Conservation (phyloP, 257 asterid species). For the Striga asiatica region DNA sequence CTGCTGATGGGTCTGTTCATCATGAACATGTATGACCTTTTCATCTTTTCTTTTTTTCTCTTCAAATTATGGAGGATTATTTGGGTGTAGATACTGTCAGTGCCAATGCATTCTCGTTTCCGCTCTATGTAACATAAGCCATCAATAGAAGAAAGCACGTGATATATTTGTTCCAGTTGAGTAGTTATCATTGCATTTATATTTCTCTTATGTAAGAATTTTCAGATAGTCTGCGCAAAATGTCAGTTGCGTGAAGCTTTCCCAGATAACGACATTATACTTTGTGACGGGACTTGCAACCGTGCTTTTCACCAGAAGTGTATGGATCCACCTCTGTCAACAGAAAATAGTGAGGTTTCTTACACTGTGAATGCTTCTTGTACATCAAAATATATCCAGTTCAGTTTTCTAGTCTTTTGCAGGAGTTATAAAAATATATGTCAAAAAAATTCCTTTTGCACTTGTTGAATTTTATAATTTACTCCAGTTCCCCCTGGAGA, state of each 20-base stretch:
- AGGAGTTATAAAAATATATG: too few species aligned
- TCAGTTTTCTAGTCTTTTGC: constrained; percentile 3
- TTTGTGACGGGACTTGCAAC: constrained; percentile 93
- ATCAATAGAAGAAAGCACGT: neutral
- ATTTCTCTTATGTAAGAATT: too few species aligned
- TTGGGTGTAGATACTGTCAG: constrained; percentile 1
- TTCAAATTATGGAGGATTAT: neutral
- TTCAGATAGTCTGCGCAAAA: constrained; percentile 88
- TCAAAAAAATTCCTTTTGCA: constrained; percentile 6
- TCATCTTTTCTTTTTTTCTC: neutral
- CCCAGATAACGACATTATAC: constrained; percentile 86
- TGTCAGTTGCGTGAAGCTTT: constrained; percentile 71
- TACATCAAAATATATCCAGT: constrained; percentile 5
- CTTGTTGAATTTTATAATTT: constrained; percentile 19
- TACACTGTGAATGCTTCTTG: constrained; percentile 9
- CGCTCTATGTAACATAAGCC: too few species aligned
- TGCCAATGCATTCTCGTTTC: too few species aligned
- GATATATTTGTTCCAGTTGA: neutral
- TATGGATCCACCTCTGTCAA: constrained; percentile 80
- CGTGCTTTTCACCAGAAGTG: constrained; percentile 91
- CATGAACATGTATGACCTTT: constrained; percentile 65
- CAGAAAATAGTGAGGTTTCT: constrained; percentile 68
- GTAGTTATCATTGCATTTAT: neutral
- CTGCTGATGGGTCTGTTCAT: constrained; percentile 88
- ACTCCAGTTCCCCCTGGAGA: constrained; percentile 89